A percentile compares a stretch with the other conserved stretches of the same genome.
These are phyloP conservation scores for Protomyces pachydermus DNA, from an alignment of 1,139 yeast species.

Conservation along the genomic window DNA sequence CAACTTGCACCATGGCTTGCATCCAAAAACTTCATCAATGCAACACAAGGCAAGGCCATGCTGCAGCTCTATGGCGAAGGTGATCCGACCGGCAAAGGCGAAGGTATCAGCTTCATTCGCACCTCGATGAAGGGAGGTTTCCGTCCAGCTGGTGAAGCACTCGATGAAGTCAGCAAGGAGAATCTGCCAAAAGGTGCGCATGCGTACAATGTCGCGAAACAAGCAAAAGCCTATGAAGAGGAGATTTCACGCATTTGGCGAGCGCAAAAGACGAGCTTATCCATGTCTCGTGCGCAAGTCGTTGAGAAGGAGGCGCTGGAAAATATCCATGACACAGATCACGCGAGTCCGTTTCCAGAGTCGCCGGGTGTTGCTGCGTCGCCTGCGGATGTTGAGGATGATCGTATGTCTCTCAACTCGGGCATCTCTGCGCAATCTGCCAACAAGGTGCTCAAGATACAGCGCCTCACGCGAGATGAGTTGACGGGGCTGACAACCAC, in stretches of 20 bases:
- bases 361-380: constrained; percentile 16
- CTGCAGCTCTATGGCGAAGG: constrained; percentile 94
- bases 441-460: constrained; percentile 59
- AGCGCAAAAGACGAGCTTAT: constrained; percentile 65
- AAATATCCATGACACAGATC: constrained; percentile 2
- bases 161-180: constrained; percentile 39
- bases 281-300: constrained; percentile 42
- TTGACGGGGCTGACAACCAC: constrained; percentile 77
- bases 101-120: constrained; percentile 81
- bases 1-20: constrained; percentile 92
- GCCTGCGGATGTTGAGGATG: constrained; percentile 39
- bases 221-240: constrained; percentile 86
- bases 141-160: constrained; percentile 54
- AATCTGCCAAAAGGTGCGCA: constrained; percentile 53
- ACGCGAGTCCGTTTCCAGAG: constrained; percentile 11
- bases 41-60: constrained; percentile 97
- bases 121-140: constrained; percentile 96
- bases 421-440: constrained; percentile 36
- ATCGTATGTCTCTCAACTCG: constrained; percentile 35
- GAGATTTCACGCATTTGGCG: constrained; percentile 90
- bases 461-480: constrained; percentile 74
- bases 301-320: constrained; percentile 40
- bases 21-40: constrained; percentile 81
- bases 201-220: constrained; percentile 74
- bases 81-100: constrained; percentile 89